Conservation (phyloP, 495 filamentous ascomycete genomes). For the Viridothelium virens region DNA sequence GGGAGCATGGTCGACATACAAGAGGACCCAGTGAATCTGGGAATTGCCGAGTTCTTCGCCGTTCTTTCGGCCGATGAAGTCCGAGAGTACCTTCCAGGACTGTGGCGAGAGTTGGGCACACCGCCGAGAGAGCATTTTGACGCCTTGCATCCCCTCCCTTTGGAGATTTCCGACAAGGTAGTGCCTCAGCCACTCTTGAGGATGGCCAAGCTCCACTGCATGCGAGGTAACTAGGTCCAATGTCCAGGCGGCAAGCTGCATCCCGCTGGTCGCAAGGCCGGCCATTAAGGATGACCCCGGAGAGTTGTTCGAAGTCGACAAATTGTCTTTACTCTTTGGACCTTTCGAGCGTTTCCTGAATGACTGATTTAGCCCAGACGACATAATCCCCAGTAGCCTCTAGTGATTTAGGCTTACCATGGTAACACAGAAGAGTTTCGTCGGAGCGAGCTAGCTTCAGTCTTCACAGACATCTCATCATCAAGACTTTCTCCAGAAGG, state of each 20-base stretch:
- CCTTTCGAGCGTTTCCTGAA: not conserved
- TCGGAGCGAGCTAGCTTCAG: not conserved
- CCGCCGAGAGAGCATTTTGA: not conserved
- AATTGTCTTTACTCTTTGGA: not conserved
- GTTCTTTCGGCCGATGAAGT: not conserved
- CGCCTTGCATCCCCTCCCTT: not conserved
- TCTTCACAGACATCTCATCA: not conserved
- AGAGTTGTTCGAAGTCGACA: not conserved
- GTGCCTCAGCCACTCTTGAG: constrained; percentile 7
- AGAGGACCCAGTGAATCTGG: constrained; percentile 6
- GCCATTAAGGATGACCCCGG: not conserved
- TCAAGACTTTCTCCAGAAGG: not conserved
- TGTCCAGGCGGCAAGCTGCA: constrained; percentile 5
- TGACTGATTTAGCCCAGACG: not conserved
- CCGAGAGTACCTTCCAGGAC: constrained; percentile 6
- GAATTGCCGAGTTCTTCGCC: not conserved
- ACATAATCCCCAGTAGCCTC: too few species aligned
- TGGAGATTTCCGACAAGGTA: constrained; percentile 3
- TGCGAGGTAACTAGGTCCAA: not conserved
- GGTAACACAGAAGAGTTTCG: not conserved
- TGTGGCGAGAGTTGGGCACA: constrained; percentile 5
- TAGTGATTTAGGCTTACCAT: not conserved
- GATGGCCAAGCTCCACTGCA: not conserved
- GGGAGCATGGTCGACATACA: not conserved
- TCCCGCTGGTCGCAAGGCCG: not conserved